Evolutionary conservation across 306 rosid genomes (phyloP), one percentile per base, ranked within the genome.

Genomic region (Pterocarpus macrocarpus): DNA sequence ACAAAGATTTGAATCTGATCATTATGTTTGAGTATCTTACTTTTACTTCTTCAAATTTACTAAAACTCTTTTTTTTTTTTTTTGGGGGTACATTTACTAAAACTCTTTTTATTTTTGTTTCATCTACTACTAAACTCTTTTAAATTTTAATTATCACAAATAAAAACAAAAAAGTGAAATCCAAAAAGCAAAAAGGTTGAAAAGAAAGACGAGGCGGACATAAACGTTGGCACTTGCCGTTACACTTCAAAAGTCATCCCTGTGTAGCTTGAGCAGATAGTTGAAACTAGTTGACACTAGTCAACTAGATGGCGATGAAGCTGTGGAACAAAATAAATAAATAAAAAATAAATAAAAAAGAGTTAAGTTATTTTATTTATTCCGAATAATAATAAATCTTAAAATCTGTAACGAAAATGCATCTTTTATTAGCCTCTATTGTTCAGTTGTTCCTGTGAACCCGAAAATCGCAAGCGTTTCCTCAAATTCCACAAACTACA

Each of bases 191-290:
- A 76, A 52, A 65, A 33, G 17, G 58, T 22, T 59, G 7, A 10
- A 3, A 56, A 56, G 7, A 57, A 78, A 38, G 32, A 62, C 11
- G 16, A 30, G 2, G 36, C 1, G n/a, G 36, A 30, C 10, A 74
- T 44, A 57, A 74, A 65, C 80, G 85, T 74, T 81, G 80, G 76
- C 76, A 56, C 33, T 57, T 80, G 47, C 79, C 79, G 64, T 67
- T 16, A 35, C 64, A 33, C 75, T 73, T 50, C 61, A 33, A 64
- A 34, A n/a, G 3, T 32, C 15, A 30, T 45, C 17, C 41, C 49
- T 45, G 45, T 22, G 68, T n/a, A 17, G 7, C 13, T 34, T 76
- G 74, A 36, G 73, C 34, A 30, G 9, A 11, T 10, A 62, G 45
- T 16, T n/a, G 64, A 57, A 72, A 34, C 62, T 10, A 62, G 45